A percentile compares a stretch with the other conserved stretches of the same genome.
phyloP scores from a whole-genome alignment of 2,329 filamentous ascomycete genomes.

The Monilinia vaccinii-corymbosi region DNA sequence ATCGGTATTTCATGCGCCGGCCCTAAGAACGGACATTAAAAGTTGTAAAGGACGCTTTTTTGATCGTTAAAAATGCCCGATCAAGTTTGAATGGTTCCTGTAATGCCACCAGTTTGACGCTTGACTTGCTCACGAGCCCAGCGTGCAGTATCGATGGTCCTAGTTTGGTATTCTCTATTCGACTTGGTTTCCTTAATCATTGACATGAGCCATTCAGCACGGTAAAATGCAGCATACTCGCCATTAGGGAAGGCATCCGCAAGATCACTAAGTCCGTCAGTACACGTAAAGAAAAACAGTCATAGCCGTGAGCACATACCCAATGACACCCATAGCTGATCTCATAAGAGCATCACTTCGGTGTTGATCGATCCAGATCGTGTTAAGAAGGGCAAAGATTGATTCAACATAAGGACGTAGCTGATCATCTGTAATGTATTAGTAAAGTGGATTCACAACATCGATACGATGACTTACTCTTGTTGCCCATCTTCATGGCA shows the following conservation, averaged over 20 bases:
- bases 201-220: slow-evolving; percentile 77
- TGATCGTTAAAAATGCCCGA: slow-evolving; percentile 6
- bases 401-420: slow-evolving; percentile 71
- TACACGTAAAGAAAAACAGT: not conserved
- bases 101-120: slow-evolving; percentile 59
- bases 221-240: slow-evolving; percentile 76
- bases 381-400: slow-evolving; percentile 80
- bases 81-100: slow-evolving; percentile 29
- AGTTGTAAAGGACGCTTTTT: slow-evolving; percentile 17
- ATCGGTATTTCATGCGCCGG: slow-evolving; percentile 21
- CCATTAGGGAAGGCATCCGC: slow-evolving; percentile 90
- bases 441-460: slow-evolving; percentile 18
- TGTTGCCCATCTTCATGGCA: slow-evolving; percentile 76
- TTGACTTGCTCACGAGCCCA: slow-evolving; percentile 98
- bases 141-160: slow-evolving; percentile 88
- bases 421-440: slow-evolving; percentile 45
- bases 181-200: slow-evolving; percentile 89
- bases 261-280: slow-evolving; percentile 57
- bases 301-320: slow-evolving; percentile 46
- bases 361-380: slow-evolving; percentile 73
- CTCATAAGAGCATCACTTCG: slow-evolving; percentile 87
- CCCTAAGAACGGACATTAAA: slow-evolving; percentile 21
- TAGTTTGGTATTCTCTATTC: slow-evolving; percentile 75
- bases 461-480: slow-evolving; percentile 46
- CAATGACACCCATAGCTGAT: slow-evolving; percentile 94